Conservation (phyloP, 2,329 filamentous ascomycete species). For the Neopestalotiopsis sp. region DNA sequence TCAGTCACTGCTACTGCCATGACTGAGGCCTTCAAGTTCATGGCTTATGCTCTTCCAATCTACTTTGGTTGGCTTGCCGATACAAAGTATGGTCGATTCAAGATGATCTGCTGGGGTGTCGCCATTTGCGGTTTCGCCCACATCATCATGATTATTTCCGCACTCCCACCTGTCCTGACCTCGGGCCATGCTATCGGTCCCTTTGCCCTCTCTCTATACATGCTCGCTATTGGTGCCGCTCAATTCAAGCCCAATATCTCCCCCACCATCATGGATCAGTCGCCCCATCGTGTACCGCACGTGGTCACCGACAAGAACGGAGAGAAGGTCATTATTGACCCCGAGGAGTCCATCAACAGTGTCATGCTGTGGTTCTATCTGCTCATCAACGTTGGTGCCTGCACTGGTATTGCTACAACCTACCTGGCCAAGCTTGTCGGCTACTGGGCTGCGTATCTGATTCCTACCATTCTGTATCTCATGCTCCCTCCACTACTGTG, state of each 20-base stretch:
- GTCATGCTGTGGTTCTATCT: conserved; percentile 70
- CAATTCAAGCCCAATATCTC: conserved; percentile 77
- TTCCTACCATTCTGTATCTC: conserved; percentile 59
- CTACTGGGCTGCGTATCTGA: conserved; percentile 53
- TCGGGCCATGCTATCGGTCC: conserved; percentile 56
- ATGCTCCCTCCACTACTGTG: conserved; percentile 64
- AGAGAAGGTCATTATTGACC: conserved; percentile 70
- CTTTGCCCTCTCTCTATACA: conserved; percentile 65
- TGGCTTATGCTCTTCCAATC: conserved; percentile 53
- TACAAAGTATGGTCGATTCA: conserved; percentile 44
- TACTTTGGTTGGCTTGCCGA: conserved; percentile 47
- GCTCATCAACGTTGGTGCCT: conserved; percentile 58
- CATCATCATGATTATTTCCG: conserved; percentile 39
- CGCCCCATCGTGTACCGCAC: conserved; percentile 58
- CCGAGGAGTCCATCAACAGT: conserved; percentile 65
- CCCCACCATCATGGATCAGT: conserved; percentile 72
- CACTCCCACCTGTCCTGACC: conserved; percentile 44
- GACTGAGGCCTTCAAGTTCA: conserved; percentile 49
- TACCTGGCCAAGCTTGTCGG: conserved; percentile 56
- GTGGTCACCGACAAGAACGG: conserved; percentile 59
- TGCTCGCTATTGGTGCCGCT: conserved; percentile 64
- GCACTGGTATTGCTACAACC: conserved; percentile 55
- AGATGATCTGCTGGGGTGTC: conserved; percentile 23
- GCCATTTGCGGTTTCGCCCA: conserved; percentile 22
- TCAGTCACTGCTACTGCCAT: conserved; percentile 52